Percentiles rank a stretch among this genome's conserved stretches.
phyloP scores from a whole-genome alignment of 208 protist species.

The Trypanosomatidae sp. region DNA sequence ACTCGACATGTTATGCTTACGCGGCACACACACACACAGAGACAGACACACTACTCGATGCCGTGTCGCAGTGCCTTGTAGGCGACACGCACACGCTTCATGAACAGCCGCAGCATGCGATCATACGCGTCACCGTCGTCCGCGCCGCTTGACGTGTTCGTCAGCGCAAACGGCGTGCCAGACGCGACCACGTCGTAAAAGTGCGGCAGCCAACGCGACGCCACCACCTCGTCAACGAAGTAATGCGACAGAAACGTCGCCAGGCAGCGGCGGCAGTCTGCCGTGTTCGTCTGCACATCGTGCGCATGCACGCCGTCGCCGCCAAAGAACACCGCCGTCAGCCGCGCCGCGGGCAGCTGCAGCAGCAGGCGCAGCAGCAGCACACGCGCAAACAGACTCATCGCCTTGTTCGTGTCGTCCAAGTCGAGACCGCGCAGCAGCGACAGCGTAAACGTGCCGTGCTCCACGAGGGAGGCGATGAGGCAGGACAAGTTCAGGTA shows the following conservation, averaged over 20 bases:
- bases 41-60: conserved; percentile 55
- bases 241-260: conserved; percentile 45
- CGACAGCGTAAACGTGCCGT: conserved; percentile 37
- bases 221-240: conserved; percentile 52
- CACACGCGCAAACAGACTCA: conserved; percentile 62
- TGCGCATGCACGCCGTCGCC: conserved; percentile 43
- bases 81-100: conserved; percentile 48
- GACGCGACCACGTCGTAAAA: conserved; percentile 64
- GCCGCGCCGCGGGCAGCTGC: conserved; percentile 23
- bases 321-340: conserved; percentile 70
- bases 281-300: conserved; percentile 45
- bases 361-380: conserved; percentile 59
- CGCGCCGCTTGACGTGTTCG: neutral
- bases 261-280: conserved; percentile 26
- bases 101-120: conserved; percentile 16
- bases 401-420: conserved; percentile 58
- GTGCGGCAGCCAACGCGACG: conserved; percentile 42
- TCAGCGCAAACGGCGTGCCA: conserved; percentile 11
- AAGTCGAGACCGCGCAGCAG: conserved; percentile 77
- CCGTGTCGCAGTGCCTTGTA: conserved; percentile 63
- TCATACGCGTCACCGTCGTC: neutral
- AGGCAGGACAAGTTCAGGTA: conserved; percentile 64
- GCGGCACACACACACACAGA: too few species aligned
- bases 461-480: conserved; percentile 32
- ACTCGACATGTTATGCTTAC: too few species aligned